Conservation (phyloP, 73 alveolate species). For the Paramecium tetraurelia region DNA sequence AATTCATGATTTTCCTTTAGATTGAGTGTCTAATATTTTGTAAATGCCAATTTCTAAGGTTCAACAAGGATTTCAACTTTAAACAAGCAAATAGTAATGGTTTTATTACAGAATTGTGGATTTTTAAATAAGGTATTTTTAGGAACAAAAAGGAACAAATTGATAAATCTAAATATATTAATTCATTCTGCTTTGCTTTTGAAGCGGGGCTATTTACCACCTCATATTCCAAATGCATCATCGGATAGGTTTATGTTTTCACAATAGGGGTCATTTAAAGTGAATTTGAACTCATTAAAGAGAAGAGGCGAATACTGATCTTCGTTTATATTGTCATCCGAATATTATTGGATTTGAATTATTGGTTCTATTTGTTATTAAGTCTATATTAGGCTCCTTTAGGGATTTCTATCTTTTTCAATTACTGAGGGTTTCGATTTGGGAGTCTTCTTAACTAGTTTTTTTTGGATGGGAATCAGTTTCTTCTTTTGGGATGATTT, state of each 20-base stretch:
- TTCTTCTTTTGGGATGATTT: background rate
- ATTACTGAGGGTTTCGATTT: background rate
- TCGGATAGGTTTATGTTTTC: background rate
- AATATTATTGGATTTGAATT: background rate
- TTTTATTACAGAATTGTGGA: background rate
- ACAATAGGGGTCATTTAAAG: background rate
- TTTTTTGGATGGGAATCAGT: background rate
- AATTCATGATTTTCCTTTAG: background rate
- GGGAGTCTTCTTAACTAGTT: background rate
- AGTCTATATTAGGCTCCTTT: background rate
- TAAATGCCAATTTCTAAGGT: too few species aligned
- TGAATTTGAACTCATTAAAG: background rate
- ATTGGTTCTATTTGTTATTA: background rate
- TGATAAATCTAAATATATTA: background rate
- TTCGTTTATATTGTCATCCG: background rate
- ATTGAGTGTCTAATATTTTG: too few species aligned
- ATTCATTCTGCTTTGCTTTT: background rate
- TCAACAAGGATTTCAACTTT: too few species aligned
- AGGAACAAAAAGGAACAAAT: background rate
- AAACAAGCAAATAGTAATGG: background rate
- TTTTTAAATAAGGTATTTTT: background rate
- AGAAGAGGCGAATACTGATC: background rate
- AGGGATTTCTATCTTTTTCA: background rate
- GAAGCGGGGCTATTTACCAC: background rate
- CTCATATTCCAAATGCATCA: background rate